Conservation (phyloP, 164 flowering plant species). For the Dillenia suffruticosa region DNA sequence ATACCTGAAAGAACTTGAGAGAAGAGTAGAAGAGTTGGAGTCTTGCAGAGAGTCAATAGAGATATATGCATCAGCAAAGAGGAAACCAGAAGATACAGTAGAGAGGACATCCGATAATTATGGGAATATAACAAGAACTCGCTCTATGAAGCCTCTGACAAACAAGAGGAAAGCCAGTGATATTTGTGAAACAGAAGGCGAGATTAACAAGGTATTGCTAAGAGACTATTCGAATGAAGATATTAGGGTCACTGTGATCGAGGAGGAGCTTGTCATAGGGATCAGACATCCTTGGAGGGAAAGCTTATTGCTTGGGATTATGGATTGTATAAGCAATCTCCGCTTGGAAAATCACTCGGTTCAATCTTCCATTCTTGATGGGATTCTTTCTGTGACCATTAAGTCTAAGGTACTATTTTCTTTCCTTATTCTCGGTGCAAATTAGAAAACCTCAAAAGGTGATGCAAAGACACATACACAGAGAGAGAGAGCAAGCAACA, state of each 20-base stretch:
- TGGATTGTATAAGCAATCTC: constrained; percentile 59
- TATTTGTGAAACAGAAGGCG: constrained; percentile 37
- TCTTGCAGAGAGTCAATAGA: constrained; percentile 35
- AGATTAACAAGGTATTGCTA: constrained; percentile 19
- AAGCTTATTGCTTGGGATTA: constrained; percentile 53
- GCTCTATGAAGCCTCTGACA: constrained; percentile 23
- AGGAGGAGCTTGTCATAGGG: constrained; percentile 53
- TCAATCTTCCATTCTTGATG: constrained; percentile 59
- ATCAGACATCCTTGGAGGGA: constrained; percentile 72
- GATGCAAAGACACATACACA: too few species aligned
- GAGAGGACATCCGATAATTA: constrained; percentile 76
- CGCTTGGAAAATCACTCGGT: constrained; percentile 57
- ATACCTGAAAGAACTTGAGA: constrained; percentile 74
- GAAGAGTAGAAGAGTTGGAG: constrained; percentile 71
- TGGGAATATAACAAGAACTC: constrained; percentile 19
- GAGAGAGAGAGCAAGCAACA: too few species aligned
- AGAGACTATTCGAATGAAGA: constrained; percentile 28
- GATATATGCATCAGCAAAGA: constrained; percentile 31
- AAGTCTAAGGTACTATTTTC: constrained; percentile 58
- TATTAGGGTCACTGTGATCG: constrained; percentile 42
- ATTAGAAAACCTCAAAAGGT: too few species aligned
- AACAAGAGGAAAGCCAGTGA: constrained; percentile 72
- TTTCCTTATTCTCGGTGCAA: too few species aligned
- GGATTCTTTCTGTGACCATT: constrained; percentile 46
- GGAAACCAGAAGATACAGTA: constrained; percentile 33